Percentiles rank a stretch among this genome's conserved stretches.
Conservation (phyloP, 2,329 filamentous ascomycete species). For the Arthrobotrys pseudoclavata region DNA sequence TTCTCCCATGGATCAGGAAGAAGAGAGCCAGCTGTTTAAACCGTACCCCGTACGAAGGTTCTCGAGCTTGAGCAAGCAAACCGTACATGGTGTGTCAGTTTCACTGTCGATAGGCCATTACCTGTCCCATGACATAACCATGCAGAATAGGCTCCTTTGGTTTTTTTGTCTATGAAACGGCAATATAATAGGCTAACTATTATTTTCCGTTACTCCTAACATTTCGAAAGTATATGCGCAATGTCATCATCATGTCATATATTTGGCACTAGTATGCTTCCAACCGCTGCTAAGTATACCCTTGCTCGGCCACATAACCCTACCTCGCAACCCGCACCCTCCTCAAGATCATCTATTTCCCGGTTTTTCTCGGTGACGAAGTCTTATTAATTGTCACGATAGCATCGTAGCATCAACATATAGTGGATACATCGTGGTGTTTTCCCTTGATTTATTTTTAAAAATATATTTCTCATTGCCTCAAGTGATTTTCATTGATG, state of each 20-base stretch:
- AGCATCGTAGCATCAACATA: slow-evolving; percentile 22
- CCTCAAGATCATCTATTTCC: slow-evolving; percentile 26
- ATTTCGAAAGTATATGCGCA: slow-evolving; percentile 16
- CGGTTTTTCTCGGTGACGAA: slow-evolving; percentile 46
- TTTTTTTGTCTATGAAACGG: slow-evolving; percentile 9
- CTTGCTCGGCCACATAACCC: slow-evolving; percentile 42
- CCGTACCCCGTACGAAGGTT: slow-evolving; percentile 14
- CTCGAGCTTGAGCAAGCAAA: slow-evolving; percentile 39
- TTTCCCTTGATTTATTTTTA: slow-evolving; percentile 16
- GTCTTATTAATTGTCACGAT: slow-evolving; percentile 55
- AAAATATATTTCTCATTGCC: neutral
- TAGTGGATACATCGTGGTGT: slow-evolving; percentile 27
- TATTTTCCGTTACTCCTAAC: slow-evolving; percentile 26
- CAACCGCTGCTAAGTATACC: slow-evolving; percentile 40
- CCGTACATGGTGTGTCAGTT: slow-evolving; percentile 20
- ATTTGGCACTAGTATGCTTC: slow-evolving; percentile 53
- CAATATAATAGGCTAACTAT: slow-evolving; percentile 21
- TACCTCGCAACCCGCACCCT: slow-evolving; percentile 40
- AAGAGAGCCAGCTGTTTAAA: slow-evolving; percentile 12
- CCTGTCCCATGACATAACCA: slow-evolving; percentile 50
- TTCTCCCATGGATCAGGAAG: slow-evolving; percentile 35
- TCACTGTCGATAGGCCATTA: slow-evolving; percentile 21
- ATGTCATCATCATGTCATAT: slow-evolving; percentile 57
- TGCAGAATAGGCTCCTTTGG: slow-evolving; percentile 31
- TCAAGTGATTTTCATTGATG: slow-evolving; percentile 20